Evolutionary conservation across 306 rosid genomes (phyloP), one percentile per base, ranked within the genome.

Genomic region (Vigna hirtella): DNA sequence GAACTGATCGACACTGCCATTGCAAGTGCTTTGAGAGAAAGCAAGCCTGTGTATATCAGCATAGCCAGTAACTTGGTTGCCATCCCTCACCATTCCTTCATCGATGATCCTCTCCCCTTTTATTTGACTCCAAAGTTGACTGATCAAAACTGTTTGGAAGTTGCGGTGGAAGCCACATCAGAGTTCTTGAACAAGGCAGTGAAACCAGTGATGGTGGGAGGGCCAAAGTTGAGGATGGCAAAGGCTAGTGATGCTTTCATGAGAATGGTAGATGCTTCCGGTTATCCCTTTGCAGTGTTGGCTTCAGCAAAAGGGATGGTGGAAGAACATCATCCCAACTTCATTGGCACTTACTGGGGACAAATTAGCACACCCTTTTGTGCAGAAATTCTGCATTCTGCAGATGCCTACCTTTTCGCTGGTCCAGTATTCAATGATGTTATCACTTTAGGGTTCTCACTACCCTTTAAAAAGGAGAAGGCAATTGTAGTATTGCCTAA

Each of bases 1-100:
- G 77, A 70, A 32, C 59, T 4, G 32, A 70, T 79, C 22, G 82
- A 79, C 36, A 30, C 55, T 12, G 82, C 82, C 17, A 79, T 79
- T 36, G 67, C 82, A 48, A 20, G 30, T 14, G 50, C 63, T 30
- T 8, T 79, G 63, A 79, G 59, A 34, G 82, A 79, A 61, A 79
- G 77, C 71, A 79, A 79, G 22, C 82, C 82, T 48, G 82, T 79
- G n/a, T 79, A 79, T 22, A 70, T 79, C 2, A 79, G 82, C 52
- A 59, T 79, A 18, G 28, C 72, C 20, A 59, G 72, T 43, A 70
- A 79, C 55, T 49, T 79, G 70, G 2, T 16, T 59, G 14, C 1
- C 65, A 79, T 70, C 13, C 77, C 82, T 59, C 82, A 79, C 50
- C 65, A 57, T 70, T 70, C 71, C 76, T 70, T 70, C 82, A 50